Evolutionary conservation across 2,329 filamentous ascomycete species (phyloP), one percentile per base, ranked within the genome.

Genomic region (Fusarium virguliforme): DNA sequence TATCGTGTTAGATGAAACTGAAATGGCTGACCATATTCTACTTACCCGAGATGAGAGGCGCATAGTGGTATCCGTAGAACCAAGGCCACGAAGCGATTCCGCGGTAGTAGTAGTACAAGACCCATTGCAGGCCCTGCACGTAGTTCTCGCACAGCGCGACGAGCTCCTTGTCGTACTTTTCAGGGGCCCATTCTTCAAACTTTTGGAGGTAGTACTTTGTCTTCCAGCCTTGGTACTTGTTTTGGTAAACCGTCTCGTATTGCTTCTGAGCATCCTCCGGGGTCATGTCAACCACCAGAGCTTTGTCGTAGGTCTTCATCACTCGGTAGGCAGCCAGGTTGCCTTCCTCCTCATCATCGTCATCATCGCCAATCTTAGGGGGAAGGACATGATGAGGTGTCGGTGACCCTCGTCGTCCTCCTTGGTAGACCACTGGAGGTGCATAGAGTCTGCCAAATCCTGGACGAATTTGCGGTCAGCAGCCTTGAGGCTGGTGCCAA

Each of bases 1-100:
- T 72, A 40, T 26, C 40, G n/a, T 26, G 62, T 75, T 65, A 81
- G 78, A 35, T 92, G 85, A 30, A 22, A 7, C 13, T 18, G 22
- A n/a, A 13, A 34, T n/a, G n/a, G 13, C 54, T 54, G 67, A 63
- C 41, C 24, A 12, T 7, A n/a, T 30, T 7, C 30, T 15, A 65
- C 80, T 77, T 82, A 91, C 90, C 91, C 71, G 94, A 97, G 63
- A 98, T 99, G 89, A 98, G 94, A 1, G 96, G 96, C 9, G 97
- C 93, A 81, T 99, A 99, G 82, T 99, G 97, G 81, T 97, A 99
- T 67, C 87, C 87, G 81, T 98, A 99, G 83, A 93, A 99, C 96
- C 96, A 99, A 13, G 96, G 94, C 96, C 96, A 99, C 12, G 95
- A 98, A 15, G 94, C 96, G 66, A 99, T 96, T 68, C 96, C 96